Evolutionary conservation across 2,329 filamentous ascomycete species (phyloP), one percentile per base, ranked within the genome.

Genomic region (Hirsutella rhossiliensis): DNA sequence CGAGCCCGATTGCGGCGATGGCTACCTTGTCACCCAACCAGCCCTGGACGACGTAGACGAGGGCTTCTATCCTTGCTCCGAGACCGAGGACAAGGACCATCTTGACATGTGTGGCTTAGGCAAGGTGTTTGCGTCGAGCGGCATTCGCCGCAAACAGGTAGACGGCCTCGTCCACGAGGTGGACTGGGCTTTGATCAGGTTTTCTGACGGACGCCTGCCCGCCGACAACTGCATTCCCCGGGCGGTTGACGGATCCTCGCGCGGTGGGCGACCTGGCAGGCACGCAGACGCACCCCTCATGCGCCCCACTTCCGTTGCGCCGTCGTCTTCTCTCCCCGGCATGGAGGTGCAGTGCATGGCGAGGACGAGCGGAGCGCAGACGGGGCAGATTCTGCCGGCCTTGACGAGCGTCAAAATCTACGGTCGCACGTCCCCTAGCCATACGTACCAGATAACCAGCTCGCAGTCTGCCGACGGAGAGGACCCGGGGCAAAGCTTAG

Each of bases 151-250:
- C 28, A 82, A 84, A 42, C 75, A 82, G 43, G 73, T 78, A 47
- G 72, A 83, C 48, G 80, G 82, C 5, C 67, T 94, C 20, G 71
- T 86, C 6, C 90, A 96, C 59, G 90, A 97, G 61, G 88, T 97
- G 38, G 90, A 97, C 61, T 97, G 90, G 90, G 88, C 89, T 0
- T 68, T 97, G 3, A 88, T 97, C 53, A 79, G 85, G 52, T 86
- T 97, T 50, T 69, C 82, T 11, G 71, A 81, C 4, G 74, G 81
- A 11, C 78, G 90, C 1, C 67, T 81, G 13, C 85, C 90, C 3
- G 69, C 75, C 0, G 74, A 78, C 47, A 96, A 96, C 53, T 63
- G 76, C 11, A 82, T 95, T 19, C 77, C 77, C 2, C 43, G 53
- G 38, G 47, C 56, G 17, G 31, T 49, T 28, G 41, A 38, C 9